Evolutionary conservation across 2,329 filamentous ascomycete genomes (phyloP).

Genomic region (Dothiorella sarmentorum): DNA sequence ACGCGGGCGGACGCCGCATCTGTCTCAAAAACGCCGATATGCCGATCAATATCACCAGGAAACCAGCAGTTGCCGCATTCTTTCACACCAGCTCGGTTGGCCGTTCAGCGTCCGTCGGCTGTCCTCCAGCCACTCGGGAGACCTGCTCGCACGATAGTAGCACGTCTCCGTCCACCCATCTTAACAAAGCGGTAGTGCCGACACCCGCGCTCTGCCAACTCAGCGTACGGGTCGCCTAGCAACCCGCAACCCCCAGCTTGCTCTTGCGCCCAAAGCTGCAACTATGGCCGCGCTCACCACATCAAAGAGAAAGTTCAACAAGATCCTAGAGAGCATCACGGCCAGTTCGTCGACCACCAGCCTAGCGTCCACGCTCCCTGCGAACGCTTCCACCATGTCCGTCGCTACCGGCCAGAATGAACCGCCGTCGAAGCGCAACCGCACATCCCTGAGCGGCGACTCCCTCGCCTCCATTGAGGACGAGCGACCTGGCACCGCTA

Average conservation of each 20-base stretch:
- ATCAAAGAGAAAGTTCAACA: conserved; percentile 81
- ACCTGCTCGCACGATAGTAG: neutral
- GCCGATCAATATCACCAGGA: conserved; percentile 14
- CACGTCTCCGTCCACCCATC: neutral
- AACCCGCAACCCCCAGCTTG: conserved; percentile 14
- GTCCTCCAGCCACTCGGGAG: neutral
- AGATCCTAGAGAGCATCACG: conserved; percentile 60
- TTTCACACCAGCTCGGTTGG: neutral
- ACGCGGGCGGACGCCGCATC: neutral
- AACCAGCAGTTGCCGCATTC: neutral
- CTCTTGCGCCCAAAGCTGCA: neutral
- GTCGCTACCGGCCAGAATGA: conserved; percentile 27
- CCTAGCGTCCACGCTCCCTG: conserved; percentile 36
- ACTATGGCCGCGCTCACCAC: conserved; percentile 59
- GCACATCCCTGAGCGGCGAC: conserved; percentile 25
- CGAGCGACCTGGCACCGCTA: neutral
- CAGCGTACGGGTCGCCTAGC: conserved; percentile 13
- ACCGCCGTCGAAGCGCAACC: conserved; percentile 34
- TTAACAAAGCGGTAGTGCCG: conserved; percentile 12
- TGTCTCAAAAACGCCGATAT: conserved; percentile 14
- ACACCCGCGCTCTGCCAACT: neutral
- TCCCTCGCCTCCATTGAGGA: conserved; percentile 22
- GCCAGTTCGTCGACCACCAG: conserved; percentile 49
- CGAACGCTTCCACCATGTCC: conserved; percentile 32
- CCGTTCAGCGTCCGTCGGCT: neutral